These are phyloP conservation scores for Phoma sp. DNA, from an alignment of 2,329 filamentous ascomycete genomes.

Conservation along the genomic window DNA sequence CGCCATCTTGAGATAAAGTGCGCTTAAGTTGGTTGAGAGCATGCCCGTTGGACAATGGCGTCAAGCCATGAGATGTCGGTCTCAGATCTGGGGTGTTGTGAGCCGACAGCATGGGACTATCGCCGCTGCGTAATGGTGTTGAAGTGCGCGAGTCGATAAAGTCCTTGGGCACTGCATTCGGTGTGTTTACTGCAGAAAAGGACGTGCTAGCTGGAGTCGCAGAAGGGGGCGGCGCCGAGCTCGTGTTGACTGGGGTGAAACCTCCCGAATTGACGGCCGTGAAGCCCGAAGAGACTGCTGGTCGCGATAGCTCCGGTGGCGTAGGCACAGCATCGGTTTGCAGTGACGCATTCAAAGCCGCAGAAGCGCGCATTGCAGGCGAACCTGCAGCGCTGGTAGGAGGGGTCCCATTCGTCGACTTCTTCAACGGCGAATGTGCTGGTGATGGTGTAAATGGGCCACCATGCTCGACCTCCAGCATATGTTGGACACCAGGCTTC, in stretches of 20 bases:
- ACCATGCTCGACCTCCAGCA: constrained; percentile 90
- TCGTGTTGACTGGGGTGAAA: constrained; percentile 71
- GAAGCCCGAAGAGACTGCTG: constrained; percentile 63
- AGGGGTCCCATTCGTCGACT: constrained; percentile 56
- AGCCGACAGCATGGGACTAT: constrained; percentile 68
- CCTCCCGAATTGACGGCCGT: constrained; percentile 72
- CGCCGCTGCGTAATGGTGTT: constrained; percentile 63
- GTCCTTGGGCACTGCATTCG: constrained; percentile 60
- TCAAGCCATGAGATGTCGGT: constrained; percentile 54
- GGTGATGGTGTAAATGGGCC: constrained; percentile 85
- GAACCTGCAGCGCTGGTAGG: constrained; percentile 66
- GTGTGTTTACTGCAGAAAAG: constrained; percentile 66
- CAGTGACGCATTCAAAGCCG: constrained; percentile 62
- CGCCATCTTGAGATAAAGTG: constrained; percentile 61
- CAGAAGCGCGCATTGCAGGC: constrained; percentile 66
- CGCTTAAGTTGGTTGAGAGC: constrained; percentile 72
- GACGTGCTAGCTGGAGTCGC: constrained; percentile 32
- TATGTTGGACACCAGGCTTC: constrained; percentile 95
- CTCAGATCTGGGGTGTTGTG: constrained; percentile 71
- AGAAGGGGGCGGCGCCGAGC: constrained; percentile 28
- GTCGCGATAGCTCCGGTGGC: constrained; percentile 63
- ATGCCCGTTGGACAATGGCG: constrained; percentile 59
- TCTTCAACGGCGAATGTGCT: constrained; percentile 73
- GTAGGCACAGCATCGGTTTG: constrained; percentile 45
- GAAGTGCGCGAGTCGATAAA: constrained; percentile 60